phyloP scores from a whole-genome alignment of 805 yeast species.

The Kregervanrija delftensis region DNA sequence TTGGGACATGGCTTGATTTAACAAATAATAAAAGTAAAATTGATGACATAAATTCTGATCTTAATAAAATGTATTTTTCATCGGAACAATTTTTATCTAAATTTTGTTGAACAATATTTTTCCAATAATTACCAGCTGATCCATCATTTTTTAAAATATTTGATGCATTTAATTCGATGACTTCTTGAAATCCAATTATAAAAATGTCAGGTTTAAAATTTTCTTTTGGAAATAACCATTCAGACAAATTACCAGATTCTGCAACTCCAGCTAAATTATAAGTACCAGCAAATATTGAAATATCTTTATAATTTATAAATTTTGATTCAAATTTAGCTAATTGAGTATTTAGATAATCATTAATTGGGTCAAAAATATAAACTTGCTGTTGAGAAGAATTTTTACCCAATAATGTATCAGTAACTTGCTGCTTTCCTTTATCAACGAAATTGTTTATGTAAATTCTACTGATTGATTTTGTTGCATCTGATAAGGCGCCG shows the following conservation, averaged over 20 bases:
- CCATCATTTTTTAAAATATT: constrained; percentile 82
- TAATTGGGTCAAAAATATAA: constrained; percentile 76
- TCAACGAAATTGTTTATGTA: constrained; percentile 95
- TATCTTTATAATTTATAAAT: constrained; percentile 55
- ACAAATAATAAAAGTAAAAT: constrained; percentile 60
- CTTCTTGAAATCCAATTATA: constrained; percentile 90
- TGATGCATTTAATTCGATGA: constrained; percentile 88
- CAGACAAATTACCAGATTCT: constrained; percentile 48
- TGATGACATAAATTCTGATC: constrained; percentile 74
- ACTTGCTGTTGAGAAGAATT: constrained; percentile 67
- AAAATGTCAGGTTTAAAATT: constrained; percentile 67
- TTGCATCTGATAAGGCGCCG: constrained; percentile 94
- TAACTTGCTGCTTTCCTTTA: constrained; percentile 81
- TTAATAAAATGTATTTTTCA: constrained; percentile 48
- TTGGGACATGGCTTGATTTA: constrained; percentile 35
- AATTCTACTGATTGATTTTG: constrained; percentile 90
- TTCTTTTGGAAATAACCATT: constrained; percentile 77
- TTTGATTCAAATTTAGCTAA: constrained; percentile 40
- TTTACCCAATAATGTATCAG: constrained; percentile 80
- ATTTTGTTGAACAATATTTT: constrained; percentile 52
- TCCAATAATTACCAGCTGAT: constrained; percentile 77
- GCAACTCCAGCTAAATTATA: constrained; percentile 78
- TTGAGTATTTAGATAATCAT: constrained; percentile 71
- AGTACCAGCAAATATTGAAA: constrained; percentile 73
- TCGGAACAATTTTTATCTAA: constrained; percentile 36